These are phyloP conservation scores for Boletus reticuloceps DNA, from an alignment of 768 basidiomycete species.

Conservation along the genomic window DNA sequence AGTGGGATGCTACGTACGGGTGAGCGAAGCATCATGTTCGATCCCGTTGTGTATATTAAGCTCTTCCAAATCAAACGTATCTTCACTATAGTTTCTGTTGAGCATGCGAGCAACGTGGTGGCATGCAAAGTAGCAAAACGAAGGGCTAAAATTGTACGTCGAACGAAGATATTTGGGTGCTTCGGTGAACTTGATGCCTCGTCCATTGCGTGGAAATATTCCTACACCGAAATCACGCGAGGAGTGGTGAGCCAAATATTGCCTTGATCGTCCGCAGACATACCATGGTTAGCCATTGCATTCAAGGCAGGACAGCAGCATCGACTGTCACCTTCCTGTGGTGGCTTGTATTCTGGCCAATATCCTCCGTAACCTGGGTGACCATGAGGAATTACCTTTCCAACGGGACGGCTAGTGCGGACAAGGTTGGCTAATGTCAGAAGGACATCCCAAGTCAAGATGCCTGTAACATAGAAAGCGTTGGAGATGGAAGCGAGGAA, in stretches of 20 bases:
- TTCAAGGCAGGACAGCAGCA: constrained; percentile 73
- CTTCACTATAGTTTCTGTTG: constrained; percentile 51
- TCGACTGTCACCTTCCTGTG: constrained; percentile 62
- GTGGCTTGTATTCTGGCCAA: constrained; percentile 67
- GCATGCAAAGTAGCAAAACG: constrained; percentile 63
- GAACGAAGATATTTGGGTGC: constrained; percentile 37
- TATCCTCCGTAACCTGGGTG: constrained; percentile 53
- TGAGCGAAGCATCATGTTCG: constrained; percentile 26
- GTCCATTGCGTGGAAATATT: constrained; percentile 60
- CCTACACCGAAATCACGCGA: constrained; percentile 15
- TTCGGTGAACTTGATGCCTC: constrained; percentile 57
- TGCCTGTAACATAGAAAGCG: neutral
- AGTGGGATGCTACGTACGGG: constrained; percentile 17
- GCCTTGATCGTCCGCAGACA: constrained; percentile 36
- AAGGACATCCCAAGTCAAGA: constrained; percentile 12
- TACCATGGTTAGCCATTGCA: constrained; percentile 80
- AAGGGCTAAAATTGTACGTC: constrained; percentile 68
- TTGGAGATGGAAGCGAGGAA: constrained; percentile 3
- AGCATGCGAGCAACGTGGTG: constrained; percentile 57
- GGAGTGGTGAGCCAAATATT: neutral
- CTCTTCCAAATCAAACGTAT: constrained; percentile 58
- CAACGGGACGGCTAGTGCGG: constrained; percentile 35
- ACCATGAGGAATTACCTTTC: constrained; percentile 51
- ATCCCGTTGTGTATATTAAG: constrained; percentile 15
- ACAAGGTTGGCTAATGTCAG: constrained; percentile 15